A percentile compares a stretch with the other conserved stretches of the same genome.
phyloP scores from a whole-genome alignment of 2,329 filamentous ascomycete genomes.

The Fusarium foetens region DNA sequence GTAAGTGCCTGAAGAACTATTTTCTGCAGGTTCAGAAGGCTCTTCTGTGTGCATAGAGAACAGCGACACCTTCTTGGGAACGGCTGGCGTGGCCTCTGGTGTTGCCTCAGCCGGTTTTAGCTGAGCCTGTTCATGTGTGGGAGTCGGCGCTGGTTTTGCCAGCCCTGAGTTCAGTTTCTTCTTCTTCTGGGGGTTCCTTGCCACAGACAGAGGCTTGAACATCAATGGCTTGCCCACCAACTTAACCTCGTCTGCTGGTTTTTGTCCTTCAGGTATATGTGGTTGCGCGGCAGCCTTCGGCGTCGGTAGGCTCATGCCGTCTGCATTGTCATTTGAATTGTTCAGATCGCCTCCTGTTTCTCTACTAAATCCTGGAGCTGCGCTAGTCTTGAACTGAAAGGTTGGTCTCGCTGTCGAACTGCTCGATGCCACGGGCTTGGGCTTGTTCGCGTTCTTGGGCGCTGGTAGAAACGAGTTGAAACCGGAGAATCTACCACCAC shows the following conservation, averaged over 20 bases:
- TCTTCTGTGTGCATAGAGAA: constrained; percentile 71
- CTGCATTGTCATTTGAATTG: constrained; percentile 31
- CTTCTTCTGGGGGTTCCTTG: constrained; percentile 78
- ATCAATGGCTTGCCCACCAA: constrained; percentile 82
- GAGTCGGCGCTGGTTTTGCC: constrained; percentile 17
- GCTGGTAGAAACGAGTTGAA: constrained; percentile 90
- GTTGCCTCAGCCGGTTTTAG: constrained; percentile 34
- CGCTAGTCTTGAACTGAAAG: constrained; percentile 82
- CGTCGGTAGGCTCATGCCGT: constrained; percentile 51
- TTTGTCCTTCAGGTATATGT: constrained; percentile 65
- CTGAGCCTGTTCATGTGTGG: constrained; percentile 18
- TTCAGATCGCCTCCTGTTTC: constrained; percentile 50
- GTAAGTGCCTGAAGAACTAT: constrained; percentile 52
- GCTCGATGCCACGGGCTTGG: constrained; percentile 43
- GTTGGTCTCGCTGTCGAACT: constrained; percentile 35
- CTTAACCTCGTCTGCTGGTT: constrained; percentile 72
- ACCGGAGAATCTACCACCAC: constrained; percentile 74
- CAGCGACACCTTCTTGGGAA: constrained; percentile 69
- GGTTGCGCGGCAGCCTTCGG: constrained; percentile 56
- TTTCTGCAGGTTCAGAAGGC: constrained; percentile 37
- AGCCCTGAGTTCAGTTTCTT: constrained; percentile 54
- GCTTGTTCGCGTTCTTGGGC: constrained; percentile 71
- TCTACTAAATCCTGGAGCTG: constrained; percentile 82
- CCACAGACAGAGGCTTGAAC: constrained; percentile 90
- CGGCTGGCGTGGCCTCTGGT: constrained; percentile 21